Evolutionary conservation across 495 filamentous ascomycete species (phyloP).

Genomic region (Annulohypoxylon bovei): DNA sequence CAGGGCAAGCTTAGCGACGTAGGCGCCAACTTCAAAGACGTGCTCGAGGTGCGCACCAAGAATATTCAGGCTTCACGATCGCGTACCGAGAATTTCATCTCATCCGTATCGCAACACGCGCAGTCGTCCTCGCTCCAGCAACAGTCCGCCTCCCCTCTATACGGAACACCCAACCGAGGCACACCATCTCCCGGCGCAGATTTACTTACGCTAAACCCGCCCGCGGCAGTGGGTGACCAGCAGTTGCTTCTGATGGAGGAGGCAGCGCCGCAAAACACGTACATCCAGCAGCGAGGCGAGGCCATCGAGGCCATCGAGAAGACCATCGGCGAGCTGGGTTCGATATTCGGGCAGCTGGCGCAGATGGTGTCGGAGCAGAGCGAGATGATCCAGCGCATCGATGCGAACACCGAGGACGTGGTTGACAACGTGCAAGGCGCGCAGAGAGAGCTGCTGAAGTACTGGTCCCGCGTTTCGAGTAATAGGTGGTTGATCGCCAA

Average conservation of each 20-base stretch:
- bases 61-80: conserved; percentile 95
- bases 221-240: conserved; percentile 71
- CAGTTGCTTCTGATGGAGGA: conserved; percentile 96
- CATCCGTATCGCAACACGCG: conserved; percentile 80
- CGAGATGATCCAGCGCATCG: conserved; percentile 92
- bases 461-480: conserved; percentile 91
- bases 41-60: conserved; percentile 95
- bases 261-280: conserved; percentile 82
- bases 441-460: conserved; percentile 93
- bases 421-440: conserved; percentile 98
- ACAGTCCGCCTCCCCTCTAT: conserved; percentile 82
- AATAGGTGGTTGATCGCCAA: conserved; percentile 98
- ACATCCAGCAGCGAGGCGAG: conserved; percentile 92
- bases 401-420: conserved; percentile 89
- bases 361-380: conserved; percentile 97
- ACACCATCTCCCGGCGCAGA: conserved; percentile 70
- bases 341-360: conserved; percentile 96
- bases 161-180: conserved; percentile 77
- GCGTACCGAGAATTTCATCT: conserved; percentile 95
- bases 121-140: conserved; percentile 66
- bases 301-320: conserved; percentile 97
- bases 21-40: conserved; percentile 93
- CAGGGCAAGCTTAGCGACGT: conserved; percentile 97
- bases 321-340: conserved; percentile 92
- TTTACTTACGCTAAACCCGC: conserved; percentile 84